Evolutionary conservation across 768 basidiomycete species (phyloP).

Genomic region (Leccinum variicolor): DNA sequence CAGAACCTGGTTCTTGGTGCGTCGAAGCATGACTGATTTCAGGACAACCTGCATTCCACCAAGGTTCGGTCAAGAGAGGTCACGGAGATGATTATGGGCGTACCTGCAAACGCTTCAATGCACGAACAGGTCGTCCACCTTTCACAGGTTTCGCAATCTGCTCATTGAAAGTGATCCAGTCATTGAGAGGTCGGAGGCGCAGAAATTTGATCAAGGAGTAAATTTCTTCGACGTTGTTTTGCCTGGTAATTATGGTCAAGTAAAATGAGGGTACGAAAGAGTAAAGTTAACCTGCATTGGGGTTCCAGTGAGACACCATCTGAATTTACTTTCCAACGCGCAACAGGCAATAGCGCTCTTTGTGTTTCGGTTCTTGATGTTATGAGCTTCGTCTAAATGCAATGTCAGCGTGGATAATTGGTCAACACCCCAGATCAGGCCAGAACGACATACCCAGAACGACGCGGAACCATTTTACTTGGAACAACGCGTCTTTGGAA

Average conservation of each 20-base stretch:
- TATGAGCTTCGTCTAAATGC: conserved; percentile 84
- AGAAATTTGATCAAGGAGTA: conserved; percentile 89
- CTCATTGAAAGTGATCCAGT: conserved; percentile 75
- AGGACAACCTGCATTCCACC: conserved; percentile 61
- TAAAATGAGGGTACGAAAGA: neutral
- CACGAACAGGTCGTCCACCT: conserved; percentile 52
- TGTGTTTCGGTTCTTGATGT: conserved; percentile 84
- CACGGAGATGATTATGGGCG: conserved; percentile 1
- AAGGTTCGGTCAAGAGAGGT: neutral
- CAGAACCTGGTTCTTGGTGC: conserved; percentile 67
- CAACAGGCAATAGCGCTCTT: conserved; percentile 79
- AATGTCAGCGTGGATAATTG: neutral
- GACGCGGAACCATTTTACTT: conserved; percentile 78
- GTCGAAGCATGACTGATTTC: conserved; percentile 83
- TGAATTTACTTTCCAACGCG: conserved; percentile 69
- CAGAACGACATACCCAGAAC: conserved; percentile 62
- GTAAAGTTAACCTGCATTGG: conserved; percentile 48
- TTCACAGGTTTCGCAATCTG: conserved; percentile 82
- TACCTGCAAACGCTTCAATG: conserved; percentile 85
- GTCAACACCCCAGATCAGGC: neutral
- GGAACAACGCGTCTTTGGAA: conserved; percentile 65
- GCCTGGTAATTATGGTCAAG: conserved; percentile 37
- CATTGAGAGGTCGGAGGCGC: conserved; percentile 74
- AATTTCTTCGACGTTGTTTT: conserved; percentile 90
- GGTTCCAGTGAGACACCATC: conserved; percentile 89